These are phyloP conservation scores for Gaertneriomyces semiglobifer DNA, from an alignment of 192 early-diverging fungal species.

Conservation along the genomic window DNA sequence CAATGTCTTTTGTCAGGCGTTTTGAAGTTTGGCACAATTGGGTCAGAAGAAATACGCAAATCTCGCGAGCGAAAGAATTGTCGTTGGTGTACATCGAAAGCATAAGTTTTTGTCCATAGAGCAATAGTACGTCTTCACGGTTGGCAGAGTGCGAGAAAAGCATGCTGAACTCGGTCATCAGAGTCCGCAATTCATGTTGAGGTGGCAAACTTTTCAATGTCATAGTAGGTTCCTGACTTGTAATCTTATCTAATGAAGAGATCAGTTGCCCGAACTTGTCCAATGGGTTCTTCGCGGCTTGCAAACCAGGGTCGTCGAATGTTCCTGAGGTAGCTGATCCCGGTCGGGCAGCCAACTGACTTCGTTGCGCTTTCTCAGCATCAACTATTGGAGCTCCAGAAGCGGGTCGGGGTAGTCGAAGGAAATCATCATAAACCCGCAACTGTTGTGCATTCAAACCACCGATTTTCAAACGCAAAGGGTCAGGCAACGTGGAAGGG, in stretches of 20 bases:
- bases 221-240: conserved; percentile 38
- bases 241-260: too few relatives aligned
- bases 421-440: conserved; percentile 82
- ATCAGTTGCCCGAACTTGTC: too few relatives aligned
- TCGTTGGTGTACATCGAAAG: conserved; percentile 79
- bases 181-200: conserved; percentile 71
- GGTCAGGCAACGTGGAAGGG: conserved; percentile 80
- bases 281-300: too few relatives aligned
- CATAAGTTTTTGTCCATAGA: conserved; percentile 87
- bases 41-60: conserved; percentile 79
- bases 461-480: conserved; percentile 77
- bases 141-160: conserved; percentile 62
- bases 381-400: too few relatives aligned
- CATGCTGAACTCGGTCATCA: conserved; percentile 72
- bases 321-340: too few relatives aligned
- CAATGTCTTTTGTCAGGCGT: conserved; percentile 78
- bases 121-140: conserved; percentile 74
- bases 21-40: conserved; percentile 81
- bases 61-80: conserved; percentile 68
- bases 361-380: too few relatives aligned
- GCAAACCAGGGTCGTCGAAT: too few relatives aligned
- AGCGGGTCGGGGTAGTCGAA: conserved; percentile 8
- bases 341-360: too few relatives aligned
- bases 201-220: conserved; percentile 67
- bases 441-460: conserved; percentile 67